Evolutionary conservation across 2,329 filamentous ascomycete species (phyloP).

Genomic region (Hypoxylon sp.): DNA sequence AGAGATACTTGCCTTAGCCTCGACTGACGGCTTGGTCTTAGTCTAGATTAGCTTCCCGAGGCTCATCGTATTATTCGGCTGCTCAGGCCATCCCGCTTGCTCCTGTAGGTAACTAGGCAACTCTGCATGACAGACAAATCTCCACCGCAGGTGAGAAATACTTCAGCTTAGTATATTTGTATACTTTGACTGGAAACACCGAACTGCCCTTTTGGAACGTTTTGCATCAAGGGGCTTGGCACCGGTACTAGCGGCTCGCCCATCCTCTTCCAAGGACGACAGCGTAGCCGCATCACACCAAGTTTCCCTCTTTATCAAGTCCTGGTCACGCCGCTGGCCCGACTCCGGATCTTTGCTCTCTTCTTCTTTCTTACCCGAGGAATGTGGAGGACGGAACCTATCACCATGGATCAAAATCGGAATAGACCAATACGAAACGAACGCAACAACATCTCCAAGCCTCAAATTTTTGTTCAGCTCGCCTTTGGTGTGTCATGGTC

Average conservation of each 20-base stretch:
- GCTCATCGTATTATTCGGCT: slow-evolving; percentile 18
- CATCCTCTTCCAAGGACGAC: slow-evolving; percentile 17
- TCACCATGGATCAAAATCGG: slow-evolving; percentile 41
- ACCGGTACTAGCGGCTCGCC: slow-evolving; percentile 22
- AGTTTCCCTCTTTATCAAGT: slow-evolving; percentile 27
- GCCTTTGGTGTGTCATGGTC: slow-evolving; percentile 63
- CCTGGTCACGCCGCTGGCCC: slow-evolving; percentile 7
- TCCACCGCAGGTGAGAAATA: slow-evolving; percentile 18
- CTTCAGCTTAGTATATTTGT: slow-evolving; percentile 20
- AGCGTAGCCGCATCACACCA: slow-evolving; percentile 16
- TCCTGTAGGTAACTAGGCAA: slow-evolving; percentile 4
- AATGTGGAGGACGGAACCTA: slow-evolving; percentile 42
- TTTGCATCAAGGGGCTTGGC: slow-evolving; percentile 28
- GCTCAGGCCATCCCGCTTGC: slow-evolving; percentile 25
- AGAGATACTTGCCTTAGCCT: slow-evolving; percentile 10
- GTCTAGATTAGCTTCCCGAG: slow-evolving; percentile 14
- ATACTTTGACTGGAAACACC: slow-evolving; percentile 22
- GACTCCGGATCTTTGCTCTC: slow-evolving; percentile 2
- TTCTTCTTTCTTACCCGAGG: slow-evolving; percentile 15
- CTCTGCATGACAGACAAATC: slow-evolving; percentile 26
- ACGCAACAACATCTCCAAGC: slow-evolving; percentile 44
- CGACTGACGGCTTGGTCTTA: slow-evolving; percentile 25
- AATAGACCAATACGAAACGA: slow-evolving; percentile 40
- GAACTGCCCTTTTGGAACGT: slow-evolving; percentile 33
- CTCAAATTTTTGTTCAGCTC: slow-evolving; percentile 60